Evolutionary conservation across 805 yeast species (phyloP).

Genomic region (Starmerella lactis-condensi): DNA sequence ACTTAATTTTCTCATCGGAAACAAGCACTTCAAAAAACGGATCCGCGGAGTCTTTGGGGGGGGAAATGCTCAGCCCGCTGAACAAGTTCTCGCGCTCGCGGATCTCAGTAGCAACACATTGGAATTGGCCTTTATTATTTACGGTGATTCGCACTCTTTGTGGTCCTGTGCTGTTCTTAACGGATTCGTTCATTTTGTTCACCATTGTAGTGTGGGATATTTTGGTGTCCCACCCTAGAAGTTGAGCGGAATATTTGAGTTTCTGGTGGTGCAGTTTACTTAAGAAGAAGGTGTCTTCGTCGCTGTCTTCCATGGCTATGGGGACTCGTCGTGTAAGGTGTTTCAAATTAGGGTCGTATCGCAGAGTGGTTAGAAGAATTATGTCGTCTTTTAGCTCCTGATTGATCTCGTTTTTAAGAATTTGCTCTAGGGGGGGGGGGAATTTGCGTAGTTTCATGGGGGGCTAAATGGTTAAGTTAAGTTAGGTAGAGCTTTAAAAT

Average conservation of each 20-base stretch:
- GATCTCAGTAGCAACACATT: constrained; percentile 23
- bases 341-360: constrained; percentile 52
- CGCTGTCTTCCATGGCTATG: constrained; percentile 18
- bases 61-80: constrained; percentile 17
- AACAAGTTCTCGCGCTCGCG: constrained; percentile 19
- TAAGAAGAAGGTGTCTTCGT: constrained; percentile 34
- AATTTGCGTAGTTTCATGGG: no score
- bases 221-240: constrained; percentile 34
- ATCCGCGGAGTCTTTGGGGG: constrained; percentile 9
- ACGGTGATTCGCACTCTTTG: constrained; percentile 34
- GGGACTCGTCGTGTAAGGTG: constrained; percentile 16
- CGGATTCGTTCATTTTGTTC: constrained; percentile 20
- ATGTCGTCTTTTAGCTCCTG: no score
- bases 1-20: constrained; percentile 28
- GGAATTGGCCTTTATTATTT: constrained; percentile 23
- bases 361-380: constrained; percentile 50
- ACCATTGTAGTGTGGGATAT: constrained; percentile 30
- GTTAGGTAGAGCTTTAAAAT: no score
- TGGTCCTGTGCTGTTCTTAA: constrained; percentile 16
- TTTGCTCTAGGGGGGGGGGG: no score
- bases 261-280: constrained; percentile 47
- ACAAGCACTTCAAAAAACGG: constrained; percentile 43
- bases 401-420: no score
- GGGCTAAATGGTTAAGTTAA: no score
- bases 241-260: constrained; percentile 33